Evolutionary conservation across 2,329 filamentous ascomycete genomes (phyloP), one percentile per base, ranked within the genome.

Genomic region (Dothidotthia symphoricarpi): DNA sequence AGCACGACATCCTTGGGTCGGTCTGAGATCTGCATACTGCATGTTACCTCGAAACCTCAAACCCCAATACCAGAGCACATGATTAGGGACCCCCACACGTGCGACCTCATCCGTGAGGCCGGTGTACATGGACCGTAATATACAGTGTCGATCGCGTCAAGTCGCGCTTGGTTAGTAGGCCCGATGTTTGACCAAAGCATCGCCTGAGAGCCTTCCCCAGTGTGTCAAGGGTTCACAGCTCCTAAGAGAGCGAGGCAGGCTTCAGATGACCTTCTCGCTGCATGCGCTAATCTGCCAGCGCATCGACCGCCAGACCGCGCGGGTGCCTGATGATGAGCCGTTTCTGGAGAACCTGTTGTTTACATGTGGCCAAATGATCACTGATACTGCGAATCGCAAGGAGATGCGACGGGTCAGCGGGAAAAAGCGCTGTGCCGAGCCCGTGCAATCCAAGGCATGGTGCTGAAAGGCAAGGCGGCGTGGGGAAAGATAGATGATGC

Each of bases 241-340:
- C 45, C 59, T 49, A 51, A 24, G 43, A 37, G 36, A 39, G 45
- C 48, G 33, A 50, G 52, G 49, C 43, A 48, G 41, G 29, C 35
- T 55, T 52, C 63, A 66, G 63, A 65, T 64, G 63, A 66, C 61
- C 50, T 43, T 22, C 39, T 22, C 9, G 19, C 39, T 54, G 61
- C 57, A 61, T 45, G 55, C 60, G 60, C 61, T 63, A 64, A 58
- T 27, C 22, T 63, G 63, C 59, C 63, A 67, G 45, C 63, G 63
- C 63, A 66, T 64, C 59, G 43, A 53, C 49, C 53, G 52, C 49
- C 57, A 62, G 51, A 62, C 60, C 59, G 56, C 55, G 55, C 55
- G 51, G 63, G 59, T 63, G 63, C 61, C 58, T 63, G 58, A 55
- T 51, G 47, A 54, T 50, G 53, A 43, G 46, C 41, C 40, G 38